A percentile compares a stretch with the other conserved stretches of the same genome.
Evolutionary conservation across 2,329 filamentous ascomycete species (phyloP).

Genomic region (Pseudogymnoascus sp.): DNA sequence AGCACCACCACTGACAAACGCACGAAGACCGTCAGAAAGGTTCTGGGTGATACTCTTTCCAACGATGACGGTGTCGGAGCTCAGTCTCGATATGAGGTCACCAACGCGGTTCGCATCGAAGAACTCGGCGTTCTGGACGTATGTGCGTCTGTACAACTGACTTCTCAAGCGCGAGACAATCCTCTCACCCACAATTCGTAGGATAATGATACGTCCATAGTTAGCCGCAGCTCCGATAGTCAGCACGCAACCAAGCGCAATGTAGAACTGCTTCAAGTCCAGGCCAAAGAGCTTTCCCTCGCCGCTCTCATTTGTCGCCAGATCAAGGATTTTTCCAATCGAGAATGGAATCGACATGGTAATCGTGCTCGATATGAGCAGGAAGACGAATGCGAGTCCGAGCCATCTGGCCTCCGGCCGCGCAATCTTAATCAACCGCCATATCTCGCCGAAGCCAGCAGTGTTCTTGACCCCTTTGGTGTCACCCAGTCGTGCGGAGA

Average conservation of each 20-base stretch:
- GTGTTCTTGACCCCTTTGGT: constrained; percentile 46
- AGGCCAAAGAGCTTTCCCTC: constrained; percentile 72
- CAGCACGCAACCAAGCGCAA: constrained; percentile 66
- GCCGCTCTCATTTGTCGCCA: constrained; percentile 65
- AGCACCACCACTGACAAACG: constrained; percentile 80
- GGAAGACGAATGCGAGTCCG: constrained; percentile 67
- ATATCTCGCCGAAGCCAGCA: constrained; percentile 67
- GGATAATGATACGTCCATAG: constrained; percentile 85
- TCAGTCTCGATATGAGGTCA: constrained; percentile 89
- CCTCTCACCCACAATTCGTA: constrained; percentile 88
- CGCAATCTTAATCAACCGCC: constrained; percentile 82
- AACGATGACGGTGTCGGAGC: constrained; percentile 94
- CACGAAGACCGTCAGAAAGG: constrained; percentile 86
- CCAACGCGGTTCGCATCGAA: constrained; percentile 97
- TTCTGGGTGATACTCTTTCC: constrained; percentile 99
- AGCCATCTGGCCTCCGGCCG: constrained; percentile 74
- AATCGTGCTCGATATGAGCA: constrained; percentile 82
- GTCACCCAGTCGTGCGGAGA: constrained; percentile 78
- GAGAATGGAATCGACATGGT: constrained; percentile 97
- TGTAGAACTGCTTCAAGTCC: constrained; percentile 79
- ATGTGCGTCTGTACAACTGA: constrained; percentile 82
- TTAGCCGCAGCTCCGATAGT: constrained; percentile 81
- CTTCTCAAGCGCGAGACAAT: constrained; percentile 86
- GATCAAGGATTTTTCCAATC: constrained; percentile 89
- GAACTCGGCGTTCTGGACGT: constrained; percentile 96